A percentile compares a stretch with the other conserved stretches of the same genome.
Conservation (phyloP, 768 basidiomycete species). For the Russula sp. region DNA sequence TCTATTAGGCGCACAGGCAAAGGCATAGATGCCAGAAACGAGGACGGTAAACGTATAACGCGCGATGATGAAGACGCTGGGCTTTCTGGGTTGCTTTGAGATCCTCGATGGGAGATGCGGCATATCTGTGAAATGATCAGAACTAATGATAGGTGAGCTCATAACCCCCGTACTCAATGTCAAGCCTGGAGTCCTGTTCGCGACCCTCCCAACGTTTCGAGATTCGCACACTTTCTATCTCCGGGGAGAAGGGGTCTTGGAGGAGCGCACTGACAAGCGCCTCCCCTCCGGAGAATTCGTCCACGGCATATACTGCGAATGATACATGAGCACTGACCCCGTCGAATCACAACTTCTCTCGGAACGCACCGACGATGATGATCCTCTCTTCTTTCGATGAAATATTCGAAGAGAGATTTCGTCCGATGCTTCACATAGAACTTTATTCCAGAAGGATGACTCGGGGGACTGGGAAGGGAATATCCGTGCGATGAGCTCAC, state of each 20-base stretch:
- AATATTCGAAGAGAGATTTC: constrained; percentile 16
- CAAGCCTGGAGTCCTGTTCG: constrained; percentile 18
- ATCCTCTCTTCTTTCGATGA: not conserved
- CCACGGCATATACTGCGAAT: constrained; percentile 53
- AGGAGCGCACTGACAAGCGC: constrained; percentile 69
- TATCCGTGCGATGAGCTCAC: constrained; percentile 21
- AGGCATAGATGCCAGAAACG: constrained; percentile 23
- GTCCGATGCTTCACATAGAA: constrained; percentile 18
- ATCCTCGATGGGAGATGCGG: too few species aligned
- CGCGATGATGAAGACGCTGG: not conserved
- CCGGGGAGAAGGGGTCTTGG: constrained; percentile 65
- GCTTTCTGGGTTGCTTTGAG: not conserved
- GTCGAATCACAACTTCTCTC: not conserved
- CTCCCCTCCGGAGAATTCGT: constrained; percentile 51
- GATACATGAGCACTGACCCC: not conserved
- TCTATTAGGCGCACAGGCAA: constrained; percentile 33
- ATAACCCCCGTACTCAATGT: constrained; percentile 26
- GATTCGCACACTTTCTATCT: constrained; percentile 44
- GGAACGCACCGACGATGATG: constrained; percentile 25
- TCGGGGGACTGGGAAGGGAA: constrained; percentile 24
- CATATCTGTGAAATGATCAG: constrained; percentile 5
- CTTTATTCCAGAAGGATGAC: constrained; percentile 23
- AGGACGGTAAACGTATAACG: constrained; percentile 16
- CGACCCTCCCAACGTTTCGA: constrained; percentile 48
- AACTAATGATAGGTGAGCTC: not conserved